Conservation (phyloP, 1,284 basidiomycete species). For the Abortiporus biennis region DNA sequence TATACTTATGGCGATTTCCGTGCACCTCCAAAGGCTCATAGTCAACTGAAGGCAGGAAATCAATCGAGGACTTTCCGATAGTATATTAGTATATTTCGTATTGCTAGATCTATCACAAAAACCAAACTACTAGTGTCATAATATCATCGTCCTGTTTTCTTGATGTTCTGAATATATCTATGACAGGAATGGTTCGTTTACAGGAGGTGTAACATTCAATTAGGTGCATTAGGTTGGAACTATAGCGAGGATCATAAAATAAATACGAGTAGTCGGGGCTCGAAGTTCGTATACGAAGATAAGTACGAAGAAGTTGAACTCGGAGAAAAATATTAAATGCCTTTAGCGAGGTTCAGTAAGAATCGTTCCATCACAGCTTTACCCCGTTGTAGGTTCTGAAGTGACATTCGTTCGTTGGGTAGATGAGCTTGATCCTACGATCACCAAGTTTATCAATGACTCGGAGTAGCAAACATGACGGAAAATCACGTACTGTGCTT, state of each 20-base stretch:
- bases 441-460: background rate
- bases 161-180: too few species aligned
- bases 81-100: constrained; percentile 2
- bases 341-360: constrained; percentile 36
- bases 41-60: constrained; percentile 65
- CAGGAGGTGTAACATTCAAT: too few species aligned
- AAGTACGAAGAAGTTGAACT: too few species aligned
- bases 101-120: background rate
- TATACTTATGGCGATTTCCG: constrained; percentile 60
- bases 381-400: constrained; percentile 70
- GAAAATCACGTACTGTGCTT: constrained; percentile 52
- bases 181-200: too few species aligned
- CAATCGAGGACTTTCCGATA: constrained; percentile 65
- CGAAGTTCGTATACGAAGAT: too few species aligned
- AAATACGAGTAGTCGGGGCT: too few species aligned
- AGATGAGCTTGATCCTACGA: constrained; percentile 78
- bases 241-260: too few species aligned
- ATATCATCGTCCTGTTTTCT: too few species aligned
- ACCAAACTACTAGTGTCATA: too few species aligned
- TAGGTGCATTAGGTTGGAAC: too few species aligned
- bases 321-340: too few species aligned
- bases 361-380: constrained; percentile 74
- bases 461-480: background rate
- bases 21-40: constrained; percentile 60
- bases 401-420: constrained; percentile 79